These are phyloP conservation scores for Vinca minor DNA, from an alignment of 257 asterid species.

Conservation along the genomic window DNA sequence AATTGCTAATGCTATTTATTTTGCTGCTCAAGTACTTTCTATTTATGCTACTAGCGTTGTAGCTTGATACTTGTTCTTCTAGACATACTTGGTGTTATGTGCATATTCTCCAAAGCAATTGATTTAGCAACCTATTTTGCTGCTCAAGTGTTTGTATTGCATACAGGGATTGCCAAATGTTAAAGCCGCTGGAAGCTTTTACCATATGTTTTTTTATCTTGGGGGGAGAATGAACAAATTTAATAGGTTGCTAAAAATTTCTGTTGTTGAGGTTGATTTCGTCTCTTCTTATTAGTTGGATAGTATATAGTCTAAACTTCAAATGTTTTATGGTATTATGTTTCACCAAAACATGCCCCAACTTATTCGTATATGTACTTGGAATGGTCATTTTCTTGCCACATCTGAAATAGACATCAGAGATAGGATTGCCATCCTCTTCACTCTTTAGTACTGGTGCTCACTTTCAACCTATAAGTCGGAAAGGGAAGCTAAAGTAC, in stretches of 20 bases:
- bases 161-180: not conserved
- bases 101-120: not conserved
- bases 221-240: not conserved
- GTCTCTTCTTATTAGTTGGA: not conserved
- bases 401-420: not conserved
- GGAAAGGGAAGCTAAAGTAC: not conserved
- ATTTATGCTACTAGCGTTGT: not conserved
- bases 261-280: too few relatives aligned
- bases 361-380: not conserved
- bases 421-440: not conserved
- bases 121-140: not conserved
- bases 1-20: not conserved
- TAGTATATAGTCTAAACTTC: not conserved
- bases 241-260: not conserved
- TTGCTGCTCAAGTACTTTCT: not conserved
- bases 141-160: not conserved
- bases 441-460: not conserved
- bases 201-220: not conserved
- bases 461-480: not conserved
- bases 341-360: not conserved
- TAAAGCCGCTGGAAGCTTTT: not conserved
- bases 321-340: not conserved
- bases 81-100: not conserved
- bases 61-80: not conserved
- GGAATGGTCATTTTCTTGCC: not conserved